Conservation (phyloP, 2,329 filamentous ascomycete species). For the Chalaropsis thielavioides region DNA sequence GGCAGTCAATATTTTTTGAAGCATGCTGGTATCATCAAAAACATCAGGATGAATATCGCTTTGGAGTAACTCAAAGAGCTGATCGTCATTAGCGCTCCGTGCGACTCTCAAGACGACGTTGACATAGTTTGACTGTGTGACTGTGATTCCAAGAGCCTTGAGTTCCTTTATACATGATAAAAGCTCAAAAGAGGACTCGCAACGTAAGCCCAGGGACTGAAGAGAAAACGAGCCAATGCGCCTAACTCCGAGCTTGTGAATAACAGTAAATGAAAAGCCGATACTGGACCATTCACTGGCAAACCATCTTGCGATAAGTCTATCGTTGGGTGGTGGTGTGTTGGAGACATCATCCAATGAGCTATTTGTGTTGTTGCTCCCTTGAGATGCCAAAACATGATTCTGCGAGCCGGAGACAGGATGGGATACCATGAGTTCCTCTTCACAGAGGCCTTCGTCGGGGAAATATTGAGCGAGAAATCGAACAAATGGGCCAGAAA, state of each 20-base stretch:
- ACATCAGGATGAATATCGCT: slow-evolving; percentile 42
- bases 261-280: slow-evolving; percentile 54
- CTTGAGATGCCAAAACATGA: neutral
- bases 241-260: slow-evolving; percentile 56
- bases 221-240: slow-evolving; percentile 62
- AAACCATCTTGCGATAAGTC: slow-evolving; percentile 65
- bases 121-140: slow-evolving; percentile 50
- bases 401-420: neutral
- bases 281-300: slow-evolving; percentile 57
- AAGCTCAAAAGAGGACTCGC: slow-evolving; percentile 10
- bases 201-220: slow-evolving; percentile 57
- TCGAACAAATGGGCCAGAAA: slow-evolving; percentile 34
- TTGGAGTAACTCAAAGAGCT: slow-evolving; percentile 32
- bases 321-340: slow-evolving; percentile 38
- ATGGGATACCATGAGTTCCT: slow-evolving; percentile 25
- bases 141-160: slow-evolving; percentile 40
- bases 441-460: slow-evolving; percentile 24
- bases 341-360: no score
- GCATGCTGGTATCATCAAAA: slow-evolving; percentile 33
- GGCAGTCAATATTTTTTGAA: slow-evolving; percentile 27
- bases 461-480: slow-evolving; percentile 35
- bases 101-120: slow-evolving; percentile 52
- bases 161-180: neutral
- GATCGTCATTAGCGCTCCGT: slow-evolving; percentile 35
- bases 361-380: neutral